Evolutionary conservation across 805 yeast species (phyloP).

Genomic region (Nakazawaea ishiwadae): DNA sequence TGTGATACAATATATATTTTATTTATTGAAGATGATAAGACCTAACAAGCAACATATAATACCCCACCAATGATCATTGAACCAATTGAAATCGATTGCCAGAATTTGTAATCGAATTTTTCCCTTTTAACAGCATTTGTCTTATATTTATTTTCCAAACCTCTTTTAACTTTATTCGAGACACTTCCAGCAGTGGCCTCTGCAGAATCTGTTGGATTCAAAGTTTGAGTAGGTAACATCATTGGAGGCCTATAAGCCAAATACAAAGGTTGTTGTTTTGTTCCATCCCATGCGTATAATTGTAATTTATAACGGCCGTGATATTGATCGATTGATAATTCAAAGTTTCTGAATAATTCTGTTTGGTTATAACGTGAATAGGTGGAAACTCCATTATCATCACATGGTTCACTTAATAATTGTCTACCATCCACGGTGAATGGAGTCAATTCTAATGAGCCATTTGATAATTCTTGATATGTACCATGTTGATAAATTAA

Average conservation of each 20-base stretch:
- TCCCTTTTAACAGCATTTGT: slow-evolving; percentile 60
- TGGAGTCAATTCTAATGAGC: slow-evolving; percentile 67
- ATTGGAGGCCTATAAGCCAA: slow-evolving; percentile 90
- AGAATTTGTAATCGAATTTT: slow-evolving; percentile 36
- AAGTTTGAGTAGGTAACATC: slow-evolving; percentile 90
- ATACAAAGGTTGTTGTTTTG: slow-evolving; percentile 80
- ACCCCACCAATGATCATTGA: slow-evolving; percentile 27
- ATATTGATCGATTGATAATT: slow-evolving; percentile 65
- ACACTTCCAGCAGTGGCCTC: slow-evolving; percentile 29
- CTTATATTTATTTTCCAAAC: slow-evolving; percentile 73
- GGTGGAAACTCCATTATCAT: slow-evolving; percentile 48
- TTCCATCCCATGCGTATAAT: slow-evolving; percentile 73
- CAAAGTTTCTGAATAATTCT: slow-evolving; percentile 53
- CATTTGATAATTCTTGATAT: slow-evolving; percentile 58
- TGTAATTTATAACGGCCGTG: slow-evolving; percentile 79
- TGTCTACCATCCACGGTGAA: slow-evolving; percentile 90
- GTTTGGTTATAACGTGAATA: slow-evolving; percentile 73
- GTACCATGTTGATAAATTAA: slow-evolving; percentile 88
- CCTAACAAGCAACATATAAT: slow-evolving; percentile 8
- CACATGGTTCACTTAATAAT: slow-evolving; percentile 82
- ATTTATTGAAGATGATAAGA: too few species aligned
- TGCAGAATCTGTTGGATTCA: slow-evolving; percentile 71
- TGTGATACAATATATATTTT: too few species aligned
- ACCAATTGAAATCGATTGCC: slow-evolving; percentile 56
- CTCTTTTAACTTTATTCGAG: slow-evolving; percentile 52